Percentiles rank a stretch among this genome's conserved stretches.
Evolutionary conservation across 352 stramenopile genomes (phyloP).

Genomic region (Blastocystis sp.): DNA sequence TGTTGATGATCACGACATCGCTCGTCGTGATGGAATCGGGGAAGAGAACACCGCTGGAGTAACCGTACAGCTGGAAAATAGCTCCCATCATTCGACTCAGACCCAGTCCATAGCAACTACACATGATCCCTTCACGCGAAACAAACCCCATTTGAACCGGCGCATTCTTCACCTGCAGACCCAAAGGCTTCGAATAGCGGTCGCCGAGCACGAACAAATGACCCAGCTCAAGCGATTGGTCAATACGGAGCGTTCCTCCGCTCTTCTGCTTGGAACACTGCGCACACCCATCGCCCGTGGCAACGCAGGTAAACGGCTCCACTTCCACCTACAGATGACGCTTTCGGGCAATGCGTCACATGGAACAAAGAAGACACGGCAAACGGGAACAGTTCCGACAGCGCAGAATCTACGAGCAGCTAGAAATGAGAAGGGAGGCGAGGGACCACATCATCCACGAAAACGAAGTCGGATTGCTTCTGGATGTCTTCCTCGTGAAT

Average conservation of each 20-base stretch:
- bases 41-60: conserved; percentile 51
- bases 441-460: neutral
- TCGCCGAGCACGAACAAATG: conserved; percentile 58
- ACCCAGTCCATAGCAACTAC: conserved; percentile 63
- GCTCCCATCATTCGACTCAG: conserved; percentile 49
- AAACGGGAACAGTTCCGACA: conserved; percentile 35
- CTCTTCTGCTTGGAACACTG: neutral
- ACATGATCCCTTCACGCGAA: neutral
- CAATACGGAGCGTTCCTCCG: neutral
- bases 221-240: conserved; percentile 21
- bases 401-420: conserved; percentile 1
- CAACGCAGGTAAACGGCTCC: neutral
- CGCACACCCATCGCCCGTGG: neutral
- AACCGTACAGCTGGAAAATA: conserved; percentile 60
- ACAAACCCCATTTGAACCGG: conserved; percentile 7
- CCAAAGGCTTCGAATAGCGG: conserved; percentile 1
- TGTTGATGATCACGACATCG: conserved; percentile 56
- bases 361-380: conserved; percentile 21
- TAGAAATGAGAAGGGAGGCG: neutral
- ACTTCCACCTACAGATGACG: conserved; percentile 1
- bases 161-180: neutral
- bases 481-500: neutral
- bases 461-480: neutral
- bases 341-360: neutral
- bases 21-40: conserved; percentile 46